Evolutionary conservation across 768 basidiomycete species (phyloP), one percentile per base, ranked within the genome.

Genomic region (Podaxis pistillaris): DNA sequence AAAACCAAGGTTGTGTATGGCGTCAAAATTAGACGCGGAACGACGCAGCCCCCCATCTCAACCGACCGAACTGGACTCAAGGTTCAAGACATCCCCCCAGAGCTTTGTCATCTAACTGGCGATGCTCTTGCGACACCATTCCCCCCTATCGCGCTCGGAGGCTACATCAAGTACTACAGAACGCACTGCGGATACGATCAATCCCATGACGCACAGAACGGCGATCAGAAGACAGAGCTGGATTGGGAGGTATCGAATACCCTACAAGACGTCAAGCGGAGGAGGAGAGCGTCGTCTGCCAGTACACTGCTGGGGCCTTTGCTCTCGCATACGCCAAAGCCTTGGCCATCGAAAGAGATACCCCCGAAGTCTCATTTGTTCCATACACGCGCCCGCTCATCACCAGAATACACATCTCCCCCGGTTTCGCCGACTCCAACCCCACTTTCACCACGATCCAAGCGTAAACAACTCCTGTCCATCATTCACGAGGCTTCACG

Each of bases 131-230:
- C 53, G 37, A 72, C 69, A 22, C 78, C 79, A 0, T 80, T 81
- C 63, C 79, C 79, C 7, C 69, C 69, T 4, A 75, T 81, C 33
- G 70, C 74, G 2, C 67, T 70, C 24, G 80, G 80, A 17, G 79
- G 78, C n/a, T 81, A 81, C 68, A 74, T 65, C 24, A 71, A 69
- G 63, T 81, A 78, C 62, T 81, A 81, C 65, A 66, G 68, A 49
- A 64, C 64, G 13, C 67, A 69, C 58, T 66, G 11, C 36, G 58
- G 33, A 33, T 47, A 52, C 11, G 37, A n/a, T 19, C 22, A 59
- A 44, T 30, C 13, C n/a, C 19, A 37, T 36, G 30, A 24, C 56
- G 41, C 51, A 55, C 62, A 41, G 40, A 41, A 41, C 12, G 40
- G 38, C 47, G 56, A 37, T 47, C 54, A 9, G n/a, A 19, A 11